These are phyloP conservation scores for Penicillium alfredii DNA, from an alignment of 495 filamentous ascomycete species.

Conservation along the genomic window DNA sequence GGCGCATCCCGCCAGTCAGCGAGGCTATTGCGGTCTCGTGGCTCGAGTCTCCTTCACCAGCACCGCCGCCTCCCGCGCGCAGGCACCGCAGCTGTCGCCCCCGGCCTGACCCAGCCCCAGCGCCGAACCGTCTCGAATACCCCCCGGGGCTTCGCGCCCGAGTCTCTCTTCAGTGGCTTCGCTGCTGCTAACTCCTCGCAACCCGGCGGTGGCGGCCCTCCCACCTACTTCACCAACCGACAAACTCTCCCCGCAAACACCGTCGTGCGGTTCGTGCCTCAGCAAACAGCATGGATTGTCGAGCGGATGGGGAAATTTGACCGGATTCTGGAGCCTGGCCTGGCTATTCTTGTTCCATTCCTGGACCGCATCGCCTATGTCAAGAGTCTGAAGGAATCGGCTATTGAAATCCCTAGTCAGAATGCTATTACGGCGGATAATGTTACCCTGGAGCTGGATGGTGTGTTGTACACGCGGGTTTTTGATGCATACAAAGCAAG, in stretches of 20 bases:
- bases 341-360: slow-evolving; percentile 85
- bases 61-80: slow-evolving; percentile 17
- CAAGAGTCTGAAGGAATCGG: slow-evolving; percentile 91
- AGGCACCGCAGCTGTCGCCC: slow-evolving; percentile 14
- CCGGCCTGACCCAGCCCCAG: slow-evolving; percentile 25
- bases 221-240: slow-evolving; percentile 55
- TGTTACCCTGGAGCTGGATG: slow-evolving; percentile 92
- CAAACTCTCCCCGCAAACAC: slow-evolving; percentile 80
- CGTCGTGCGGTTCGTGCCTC: slow-evolving; percentile 91
- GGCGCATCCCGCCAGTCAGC: slow-evolving; percentile 33
- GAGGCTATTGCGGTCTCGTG: slow-evolving; percentile 32
- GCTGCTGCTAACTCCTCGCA: slow-evolving; percentile 16
- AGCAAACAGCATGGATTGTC: slow-evolving; percentile 99
- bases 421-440: slow-evolving; percentile 98
- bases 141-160: slow-evolving; percentile 27
- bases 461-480: slow-evolving; percentile 88
- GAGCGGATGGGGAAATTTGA: slow-evolving; percentile 98
- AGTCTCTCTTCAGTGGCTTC: slow-evolving; percentile 25
- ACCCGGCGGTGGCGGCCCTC: slow-evolving; percentile 19
- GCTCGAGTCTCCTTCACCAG: slow-evolving; percentile 18
- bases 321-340: slow-evolving; percentile 82
- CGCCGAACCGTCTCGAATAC: slow-evolving; percentile 32
- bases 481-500: slow-evolving; percentile 97
- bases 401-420: slow-evolving; percentile 93
- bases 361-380: slow-evolving; percentile 96